Evolutionary conservation across 192 early-diverging fungal genomes (phyloP).

Genomic region (Podila clonocystis): DNA sequence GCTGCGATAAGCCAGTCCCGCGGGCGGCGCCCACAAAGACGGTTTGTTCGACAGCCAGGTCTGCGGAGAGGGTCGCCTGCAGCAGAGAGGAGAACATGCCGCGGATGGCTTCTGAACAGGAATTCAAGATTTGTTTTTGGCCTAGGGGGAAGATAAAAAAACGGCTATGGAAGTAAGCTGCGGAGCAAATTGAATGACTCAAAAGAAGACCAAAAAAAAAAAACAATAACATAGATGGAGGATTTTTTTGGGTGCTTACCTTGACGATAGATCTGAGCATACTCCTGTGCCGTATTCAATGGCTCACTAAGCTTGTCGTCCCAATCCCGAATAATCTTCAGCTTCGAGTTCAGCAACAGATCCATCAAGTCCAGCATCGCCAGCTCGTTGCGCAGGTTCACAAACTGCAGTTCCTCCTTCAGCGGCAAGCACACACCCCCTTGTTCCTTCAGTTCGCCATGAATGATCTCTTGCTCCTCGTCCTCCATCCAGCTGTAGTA

Average conservation of each 20-base stretch:
- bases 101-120: constrained; percentile 11
- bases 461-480: constrained; percentile 1
- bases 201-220: neutral
- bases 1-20: neutral
- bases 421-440: neutral
- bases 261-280: constrained; percentile 62
- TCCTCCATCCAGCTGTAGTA: constrained; percentile 6
- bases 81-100: constrained; percentile 27
- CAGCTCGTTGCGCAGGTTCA: constrained; percentile 68
- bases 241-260: constrained; percentile 38
- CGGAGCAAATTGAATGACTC: neutral
- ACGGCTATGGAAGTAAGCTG: neutral
- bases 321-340: constrained; percentile 24
- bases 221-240: no score
- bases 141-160: constrained; percentile 21
- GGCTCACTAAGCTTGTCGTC: constrained; percentile 4
- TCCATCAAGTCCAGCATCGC: constrained; percentile 59
- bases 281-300: constrained; percentile 46
- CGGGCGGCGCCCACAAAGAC: neutral
- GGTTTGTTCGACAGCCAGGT: neutral
- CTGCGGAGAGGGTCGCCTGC: neutral
- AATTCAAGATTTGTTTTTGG: constrained; percentile 37
- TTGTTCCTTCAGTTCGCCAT: neutral
- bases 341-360: constrained; percentile 56
- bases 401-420: constrained; percentile 31